Evolutionary conservation across 1,139 yeast genomes (phyloP).

Genomic region (Taphrina pruni): DNA sequence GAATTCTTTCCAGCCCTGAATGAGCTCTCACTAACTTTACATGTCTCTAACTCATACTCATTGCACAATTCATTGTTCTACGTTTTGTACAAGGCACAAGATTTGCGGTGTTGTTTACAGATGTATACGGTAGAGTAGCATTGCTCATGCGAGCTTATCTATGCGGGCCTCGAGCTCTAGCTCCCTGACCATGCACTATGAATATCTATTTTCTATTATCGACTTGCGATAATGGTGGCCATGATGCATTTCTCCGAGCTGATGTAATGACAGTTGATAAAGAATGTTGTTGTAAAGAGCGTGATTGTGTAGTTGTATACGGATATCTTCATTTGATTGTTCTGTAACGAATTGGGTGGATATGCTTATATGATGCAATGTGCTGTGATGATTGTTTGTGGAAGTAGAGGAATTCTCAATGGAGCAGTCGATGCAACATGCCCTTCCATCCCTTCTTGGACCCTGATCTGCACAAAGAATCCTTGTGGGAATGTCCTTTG

Average conservation of each 20-base stretch:
- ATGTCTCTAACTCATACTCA: too few relatives aligned
- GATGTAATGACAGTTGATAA: neutral
- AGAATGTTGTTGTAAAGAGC: conserved; percentile 24
- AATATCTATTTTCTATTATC: too few relatives aligned
- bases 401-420: neutral
- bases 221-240: too few relatives aligned
- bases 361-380: neutral
- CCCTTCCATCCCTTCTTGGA: conserved; percentile 39
- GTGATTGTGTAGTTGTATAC: neutral
- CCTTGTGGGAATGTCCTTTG: neutral
- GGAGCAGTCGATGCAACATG: conserved; percentile 25
- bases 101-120: too few relatives aligned
- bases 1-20: too few relatives aligned
- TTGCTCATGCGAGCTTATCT: conserved; percentile 6
- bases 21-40: too few relatives aligned
- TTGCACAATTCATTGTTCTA: too few relatives aligned
- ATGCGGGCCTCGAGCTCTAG: neutral
- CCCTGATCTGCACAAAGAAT: neutral
- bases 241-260: too few relatives aligned
- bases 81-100: too few relatives aligned
- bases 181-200: neutral
- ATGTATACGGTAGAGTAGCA: neutral
- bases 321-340: neutral
- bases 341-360: neutral
- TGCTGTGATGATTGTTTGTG: neutral